A percentile compares a stretch with the other conserved stretches of the same genome.
phyloP scores from a whole-genome alignment of 2,329 filamentous ascomycete species.

The Talaromyces atroroseus region DNA sequence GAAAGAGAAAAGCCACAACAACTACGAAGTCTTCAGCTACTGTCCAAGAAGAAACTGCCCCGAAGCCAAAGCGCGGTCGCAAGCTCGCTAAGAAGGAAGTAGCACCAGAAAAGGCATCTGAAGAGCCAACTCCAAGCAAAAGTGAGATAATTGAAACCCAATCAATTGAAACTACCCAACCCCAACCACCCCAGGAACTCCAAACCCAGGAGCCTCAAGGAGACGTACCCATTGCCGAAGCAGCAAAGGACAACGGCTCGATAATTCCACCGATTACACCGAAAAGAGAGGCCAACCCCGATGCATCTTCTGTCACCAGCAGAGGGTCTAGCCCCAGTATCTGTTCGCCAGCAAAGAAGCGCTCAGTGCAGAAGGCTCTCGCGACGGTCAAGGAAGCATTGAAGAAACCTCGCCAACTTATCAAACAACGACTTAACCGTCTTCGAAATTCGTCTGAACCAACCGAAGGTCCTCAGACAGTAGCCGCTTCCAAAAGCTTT shows the following conservation, averaged over 20 bases:
- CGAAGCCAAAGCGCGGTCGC: conserved; percentile 21
- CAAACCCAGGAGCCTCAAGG: background rate
- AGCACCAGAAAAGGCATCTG: conserved; percentile 8
- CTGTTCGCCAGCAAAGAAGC: conserved; percentile 1
- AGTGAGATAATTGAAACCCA: conserved; percentile 9
- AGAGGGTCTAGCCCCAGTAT: background rate
- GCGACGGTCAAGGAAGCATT: background rate
- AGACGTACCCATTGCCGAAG: background rate
- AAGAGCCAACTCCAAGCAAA: background rate
- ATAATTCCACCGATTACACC: background rate
- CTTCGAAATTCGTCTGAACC: background rate
- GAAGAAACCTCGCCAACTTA: background rate
- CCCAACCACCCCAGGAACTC: background rate
- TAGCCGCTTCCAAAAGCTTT: background rate
- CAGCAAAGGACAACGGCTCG: background rate
- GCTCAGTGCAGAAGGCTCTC: background rate
- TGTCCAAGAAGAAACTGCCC: conserved; percentile 15
- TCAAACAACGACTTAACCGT: background rate
- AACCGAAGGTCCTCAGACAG: background rate
- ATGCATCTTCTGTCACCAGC: background rate
- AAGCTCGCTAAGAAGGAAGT: conserved; percentile 19
- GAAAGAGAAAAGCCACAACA: background rate
- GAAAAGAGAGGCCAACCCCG: background rate
- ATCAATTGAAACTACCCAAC: background rate
- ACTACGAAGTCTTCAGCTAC: background rate